Base-by-base conservation (phyloP, 371 early-diverging fungal genomes). In the Mucor irregularis region DNA sequence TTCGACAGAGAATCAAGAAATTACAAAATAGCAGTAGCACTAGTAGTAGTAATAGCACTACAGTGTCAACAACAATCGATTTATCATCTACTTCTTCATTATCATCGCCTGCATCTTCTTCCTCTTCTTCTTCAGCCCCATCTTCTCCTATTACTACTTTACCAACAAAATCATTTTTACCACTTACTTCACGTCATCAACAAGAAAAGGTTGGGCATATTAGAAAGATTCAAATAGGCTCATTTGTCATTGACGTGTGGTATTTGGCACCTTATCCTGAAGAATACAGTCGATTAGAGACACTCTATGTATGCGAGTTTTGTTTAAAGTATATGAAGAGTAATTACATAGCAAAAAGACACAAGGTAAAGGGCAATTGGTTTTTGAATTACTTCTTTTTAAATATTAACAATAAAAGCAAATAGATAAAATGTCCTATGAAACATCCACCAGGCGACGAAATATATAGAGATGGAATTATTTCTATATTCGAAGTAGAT, bases 241-340 rank as follows among this genome's bases (percentile, higher is more conserved):
- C 80, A 28, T 92, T 85, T 73, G 65, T 85, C 47, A 89, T 99
- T 28, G 89, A 97, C 61, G 88, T 93, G 1, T 99, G 99, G 99
- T 99, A 99, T 73, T 82, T 90, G 22, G 90, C 98, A 19, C 99
- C 99, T 19, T 99, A 99, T 73, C 99, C 99, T 2, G 94, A 96
- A 69, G 96, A 96, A 73, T 96, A 95, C 73, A 88, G 87, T 47
- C 73, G 72, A 24, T 74, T 78, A 10, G 69, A 76, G 6, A 62
- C 73, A 4, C 62, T 98, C 13, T 96, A 93, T 64, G 85, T 99
- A 39, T 99, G 99, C 74, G 97, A 98, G 71, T 98, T 85, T 61
- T 99, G 99, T 68, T 77, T 99, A 43, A 94, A 93, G 66, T 97
- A 97, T 70, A 93, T 98, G 86, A 88, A 87, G 56, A 84, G 86